phyloP scores from a whole-genome alignment of 2,329 filamentous ascomycete genomes.

The Hypoxylon sp. region DNA sequence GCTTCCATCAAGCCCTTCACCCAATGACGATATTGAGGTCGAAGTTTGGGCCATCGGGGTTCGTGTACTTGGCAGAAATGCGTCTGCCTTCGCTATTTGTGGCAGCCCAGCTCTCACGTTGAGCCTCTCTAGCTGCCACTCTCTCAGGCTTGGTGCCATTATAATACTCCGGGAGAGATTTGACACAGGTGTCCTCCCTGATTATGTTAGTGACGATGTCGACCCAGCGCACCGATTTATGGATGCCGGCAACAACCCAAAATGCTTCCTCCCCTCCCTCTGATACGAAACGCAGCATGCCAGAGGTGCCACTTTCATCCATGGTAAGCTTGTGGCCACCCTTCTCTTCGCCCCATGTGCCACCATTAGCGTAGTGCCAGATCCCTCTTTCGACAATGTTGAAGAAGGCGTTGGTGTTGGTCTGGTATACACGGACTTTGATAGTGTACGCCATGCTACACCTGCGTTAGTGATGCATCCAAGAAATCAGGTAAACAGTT shows the following conservation, averaged over 20 bases:
- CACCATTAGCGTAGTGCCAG: neutral
- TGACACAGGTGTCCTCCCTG: neutral
- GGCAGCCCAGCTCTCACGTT: neutral
- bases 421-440: neutral
- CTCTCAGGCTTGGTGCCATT: neutral
- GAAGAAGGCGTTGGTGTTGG: neutral
- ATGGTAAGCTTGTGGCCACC: neutral
- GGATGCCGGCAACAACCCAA: neutral
- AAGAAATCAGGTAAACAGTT: neutral
- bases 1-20: neutral
- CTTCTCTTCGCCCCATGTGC: neutral
- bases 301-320: neutral
- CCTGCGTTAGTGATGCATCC: neutral
- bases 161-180: neutral
- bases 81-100: neutral
- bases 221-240: neutral
- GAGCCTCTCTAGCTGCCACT: neutral
- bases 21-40: neutral
- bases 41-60: neutral
- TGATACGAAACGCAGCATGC: neutral
- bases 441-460: neutral
- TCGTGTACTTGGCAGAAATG: neutral
- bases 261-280: neutral
- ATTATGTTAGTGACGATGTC: neutral
- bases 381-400: neutral